These are phyloP conservation scores for Sanghuangporus baumii DNA, from an alignment of 1,284 basidiomycete species.

Conservation along the genomic window DNA sequence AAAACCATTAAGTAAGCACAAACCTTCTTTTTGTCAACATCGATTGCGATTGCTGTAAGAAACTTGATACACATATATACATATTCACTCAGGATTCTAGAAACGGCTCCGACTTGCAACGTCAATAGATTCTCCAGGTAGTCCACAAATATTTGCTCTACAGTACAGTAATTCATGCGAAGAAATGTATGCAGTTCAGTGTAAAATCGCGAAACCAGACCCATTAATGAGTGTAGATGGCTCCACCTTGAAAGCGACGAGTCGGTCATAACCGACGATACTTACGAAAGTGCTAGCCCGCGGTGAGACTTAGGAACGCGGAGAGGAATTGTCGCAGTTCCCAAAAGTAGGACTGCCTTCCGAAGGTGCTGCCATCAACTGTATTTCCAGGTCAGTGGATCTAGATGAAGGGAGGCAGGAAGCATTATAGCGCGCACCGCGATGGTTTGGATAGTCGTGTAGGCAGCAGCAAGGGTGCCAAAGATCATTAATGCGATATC, in stretches of 20 bases:
- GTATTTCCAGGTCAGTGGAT: background rate
- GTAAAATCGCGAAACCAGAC: background rate
- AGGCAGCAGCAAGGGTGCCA: constrained; percentile 76
- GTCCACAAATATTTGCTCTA: background rate
- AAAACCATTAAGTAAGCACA: no score
- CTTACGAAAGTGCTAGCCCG: background rate
- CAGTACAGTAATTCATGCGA: background rate
- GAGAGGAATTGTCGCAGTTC: constrained; percentile 18
- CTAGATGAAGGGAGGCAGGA: background rate
- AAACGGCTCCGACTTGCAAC: no score
- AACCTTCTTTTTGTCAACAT: no score
- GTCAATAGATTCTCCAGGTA: background rate
- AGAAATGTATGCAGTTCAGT: background rate
- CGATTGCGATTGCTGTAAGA: no score
- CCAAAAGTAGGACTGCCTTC: constrained; percentile 22
- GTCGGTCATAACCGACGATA: background rate
- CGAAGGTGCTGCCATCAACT: constrained; percentile 33
- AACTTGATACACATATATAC: no score
- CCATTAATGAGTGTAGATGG: background rate
- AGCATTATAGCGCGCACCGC: constrained; percentile 37
- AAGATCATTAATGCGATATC: constrained; percentile 83
- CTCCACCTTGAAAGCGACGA: no score
- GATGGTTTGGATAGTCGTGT: constrained; percentile 81
- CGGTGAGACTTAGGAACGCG: background rate
- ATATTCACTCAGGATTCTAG: no score